Percentiles rank a stretch among this genome's conserved stretches.
phyloP scores from a whole-genome alignment of 192 early-diverging fungal genomes.

The Endogone sp. region DNA sequence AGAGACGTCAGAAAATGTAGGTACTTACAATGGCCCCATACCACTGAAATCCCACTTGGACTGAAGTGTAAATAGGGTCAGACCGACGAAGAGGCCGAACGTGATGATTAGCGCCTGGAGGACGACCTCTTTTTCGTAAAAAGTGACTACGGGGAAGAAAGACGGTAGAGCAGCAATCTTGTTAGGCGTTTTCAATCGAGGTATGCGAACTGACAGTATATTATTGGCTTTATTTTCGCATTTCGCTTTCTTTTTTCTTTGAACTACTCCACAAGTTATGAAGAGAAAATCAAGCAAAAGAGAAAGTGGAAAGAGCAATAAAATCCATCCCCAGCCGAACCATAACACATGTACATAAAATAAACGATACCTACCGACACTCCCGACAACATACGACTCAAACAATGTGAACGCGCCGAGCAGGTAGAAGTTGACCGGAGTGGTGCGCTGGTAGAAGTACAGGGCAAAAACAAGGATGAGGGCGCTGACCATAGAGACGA shows the following conservation, averaged over 20 bases:
- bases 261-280: too few species aligned
- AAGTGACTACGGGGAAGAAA: constrained; percentile 44
- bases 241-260: too few species aligned
- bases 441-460: constrained; percentile 54
- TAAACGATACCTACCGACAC: constrained; percentile 27
- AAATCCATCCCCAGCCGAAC: too few species aligned
- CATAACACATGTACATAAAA: background rate
- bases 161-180: background rate
- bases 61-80: constrained; percentile 78
- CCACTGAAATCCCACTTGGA: constrained; percentile 68
- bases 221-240: too few species aligned
- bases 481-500: constrained; percentile 45
- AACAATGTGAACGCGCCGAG: constrained; percentile 59
- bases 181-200: background rate
- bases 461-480: constrained; percentile 45
- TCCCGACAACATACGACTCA: constrained; percentile 37
- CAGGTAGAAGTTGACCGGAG: constrained; percentile 58
- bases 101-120: constrained; percentile 74
- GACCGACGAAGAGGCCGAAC: constrained; percentile 60
- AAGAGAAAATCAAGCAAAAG: too few species aligned
- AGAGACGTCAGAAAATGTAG: background rate
- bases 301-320: too few species aligned
- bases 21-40: constrained; percentile 50
- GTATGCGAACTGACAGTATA: background rate
- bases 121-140: constrained; percentile 59